Conservation (phyloP, 2,329 filamentous ascomycete genomes). For the Colletotrichum graminicola region DNA sequence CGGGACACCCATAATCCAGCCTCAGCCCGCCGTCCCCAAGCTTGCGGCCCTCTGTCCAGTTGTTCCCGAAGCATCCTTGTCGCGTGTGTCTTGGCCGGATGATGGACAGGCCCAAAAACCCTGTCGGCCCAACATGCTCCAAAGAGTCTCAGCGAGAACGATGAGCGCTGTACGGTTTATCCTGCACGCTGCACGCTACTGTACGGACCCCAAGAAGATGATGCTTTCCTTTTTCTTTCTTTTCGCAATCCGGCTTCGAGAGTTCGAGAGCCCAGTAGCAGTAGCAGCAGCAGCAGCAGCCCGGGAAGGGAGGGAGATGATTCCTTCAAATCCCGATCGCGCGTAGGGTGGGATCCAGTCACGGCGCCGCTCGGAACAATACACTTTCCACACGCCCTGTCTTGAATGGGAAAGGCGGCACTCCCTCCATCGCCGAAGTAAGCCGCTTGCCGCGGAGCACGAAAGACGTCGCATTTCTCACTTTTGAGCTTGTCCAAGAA, state of each 20-base stretch:
- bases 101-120: conserved; percentile 15
- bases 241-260: background rate
- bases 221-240: background rate
- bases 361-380: conserved; percentile 17
- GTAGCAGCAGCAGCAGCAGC: too few relatives aligned
- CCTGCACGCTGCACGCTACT: background rate
- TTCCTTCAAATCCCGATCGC: conserved; percentile 8
- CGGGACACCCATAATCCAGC: background rate
- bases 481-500: conserved; percentile 20
- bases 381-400: background rate
- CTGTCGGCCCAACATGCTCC: conserved; percentile 11
- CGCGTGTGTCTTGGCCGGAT: conserved; percentile 11
- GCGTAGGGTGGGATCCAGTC: conserved; percentile 15
- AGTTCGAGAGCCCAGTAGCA: background rate
- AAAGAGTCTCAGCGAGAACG: conserved; percentile 13
- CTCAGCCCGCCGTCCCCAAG: background rate
- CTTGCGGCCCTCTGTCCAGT: conserved; percentile 15
- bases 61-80: conserved; percentile 25
- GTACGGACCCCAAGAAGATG: background rate
- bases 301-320: background rate
- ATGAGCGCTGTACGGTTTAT: background rate
- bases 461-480: conserved; percentile 10
- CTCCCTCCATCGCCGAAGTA: too few relatives aligned
- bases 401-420: conserved; percentile 1
- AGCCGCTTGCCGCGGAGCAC: background rate